Conservation (phyloP, 2,329 filamentous ascomycete genomes). For the Orbilia ellipsospora region DNA sequence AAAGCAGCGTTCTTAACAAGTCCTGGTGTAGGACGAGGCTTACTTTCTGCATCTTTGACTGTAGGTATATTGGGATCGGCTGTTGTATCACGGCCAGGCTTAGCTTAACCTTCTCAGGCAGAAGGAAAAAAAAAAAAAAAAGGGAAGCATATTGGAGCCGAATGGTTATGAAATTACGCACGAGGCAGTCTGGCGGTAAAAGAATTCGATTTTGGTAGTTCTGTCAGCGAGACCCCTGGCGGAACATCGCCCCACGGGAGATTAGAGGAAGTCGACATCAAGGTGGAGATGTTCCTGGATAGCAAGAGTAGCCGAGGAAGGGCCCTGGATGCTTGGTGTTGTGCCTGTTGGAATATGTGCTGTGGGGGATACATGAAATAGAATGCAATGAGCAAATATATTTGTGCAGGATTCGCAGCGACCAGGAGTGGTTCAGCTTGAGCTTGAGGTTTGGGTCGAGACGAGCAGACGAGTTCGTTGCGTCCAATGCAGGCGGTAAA, state of each 20-base stretch:
- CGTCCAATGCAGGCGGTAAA: no score
- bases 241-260: not conserved
- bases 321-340: slow-evolving; percentile 26
- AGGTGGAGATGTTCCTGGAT: slow-evolving; percentile 41
- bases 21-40: slow-evolving; percentile 80
- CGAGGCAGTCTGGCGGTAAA: slow-evolving; percentile 69
- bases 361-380: slow-evolving; percentile 29
- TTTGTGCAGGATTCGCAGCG: not conserved
- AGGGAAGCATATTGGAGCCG: no score
- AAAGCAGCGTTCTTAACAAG: slow-evolving; percentile 86
- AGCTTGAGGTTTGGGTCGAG: not conserved
- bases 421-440: not conserved
- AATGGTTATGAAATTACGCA: slow-evolving; percentile 16
- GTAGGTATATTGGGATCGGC: slow-evolving; percentile 82
- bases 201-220: slow-evolving; percentile 73
- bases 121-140: no score
- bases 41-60: slow-evolving; percentile 81
- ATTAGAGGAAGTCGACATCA: slow-evolving; percentile 21
- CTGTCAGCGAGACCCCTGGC: slow-evolving; percentile 62
- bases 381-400: not conserved
- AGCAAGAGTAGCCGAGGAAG: slow-evolving; percentile 42
- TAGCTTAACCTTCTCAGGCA: no score
- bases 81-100: slow-evolving; percentile 63
- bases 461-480: no score
- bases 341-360: slow-evolving; percentile 53